Evolutionary conservation across 208 protist species (phyloP), one percentile per base, ranked within the genome.

Genomic region (Trypanosoma platydactyli): DNA sequence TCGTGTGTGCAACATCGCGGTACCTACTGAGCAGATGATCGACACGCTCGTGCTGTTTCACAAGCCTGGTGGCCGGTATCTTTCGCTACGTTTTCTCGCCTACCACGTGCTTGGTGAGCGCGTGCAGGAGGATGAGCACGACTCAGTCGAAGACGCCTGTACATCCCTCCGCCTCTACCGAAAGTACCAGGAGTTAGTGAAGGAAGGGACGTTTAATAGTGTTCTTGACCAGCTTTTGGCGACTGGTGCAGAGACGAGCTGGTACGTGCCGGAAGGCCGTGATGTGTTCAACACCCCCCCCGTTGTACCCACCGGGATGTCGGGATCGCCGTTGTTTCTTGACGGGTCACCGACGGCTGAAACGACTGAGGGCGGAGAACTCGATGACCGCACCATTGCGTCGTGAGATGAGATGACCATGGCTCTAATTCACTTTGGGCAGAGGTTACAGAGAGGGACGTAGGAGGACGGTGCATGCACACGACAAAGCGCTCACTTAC

Each of bases 41-140:
- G 97, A 99, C 72, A 99, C 97, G 12, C 94, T 98, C 0, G 86
- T 98, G 68, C 73, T 99, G 9, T 99, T 94, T 80, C 88, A 97
- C 79, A 80, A 92, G 64, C 76, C 80, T 13, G 91, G 91, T 42
- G 78, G 83, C 29, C 67, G 91, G 44, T 98, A 97, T 62, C 76
- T 99, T 4, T 98, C 94, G 6, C 81, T 99, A 2, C 81, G 89
- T 48, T 99, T 98, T 72, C 71, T 99, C 6, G 92, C 94, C 33
- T 98, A 96, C 66, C 90, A 97, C 73, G 78, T 98, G 11, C 79
- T 99, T 18, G 84, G 84, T 16, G 85, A 97, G 76, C 88, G 88
- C 40, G 97, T 99, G 45, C 97, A 99, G 79, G 82, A 95, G 54
- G 91, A 93, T 42, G 96, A 94, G 67, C 97, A 99, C 81, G 92